Evolutionary conservation across 208 protist genomes (phyloP).

Genomic region (Trypanosoma melophagium): DNA sequence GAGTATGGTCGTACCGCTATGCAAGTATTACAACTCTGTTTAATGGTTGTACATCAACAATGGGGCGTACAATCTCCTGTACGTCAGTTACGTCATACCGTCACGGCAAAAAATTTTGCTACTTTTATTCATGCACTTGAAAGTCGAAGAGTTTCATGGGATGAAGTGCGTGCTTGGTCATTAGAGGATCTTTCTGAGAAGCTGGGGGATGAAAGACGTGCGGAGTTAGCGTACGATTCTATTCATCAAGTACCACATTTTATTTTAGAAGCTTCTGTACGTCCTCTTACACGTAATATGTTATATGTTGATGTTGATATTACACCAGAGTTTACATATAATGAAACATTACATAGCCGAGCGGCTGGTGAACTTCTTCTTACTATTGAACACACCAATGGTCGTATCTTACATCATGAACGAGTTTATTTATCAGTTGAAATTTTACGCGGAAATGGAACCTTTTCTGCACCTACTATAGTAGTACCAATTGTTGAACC

Average conservation of each 20-base stretch:
- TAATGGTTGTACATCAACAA: conserved; percentile 96
- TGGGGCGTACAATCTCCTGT: conserved; percentile 96
- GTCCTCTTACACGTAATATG: conserved; percentile 96
- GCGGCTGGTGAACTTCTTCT: conserved; percentile 93
- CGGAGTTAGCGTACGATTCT: conserved; percentile 85
- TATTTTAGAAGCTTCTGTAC: conserved; percentile 83
- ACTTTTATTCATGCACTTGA: conserved; percentile 95
- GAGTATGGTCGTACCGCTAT: conserved; percentile 96
- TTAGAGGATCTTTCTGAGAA: conserved; percentile 93
- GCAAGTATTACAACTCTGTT: conserved; percentile 83
- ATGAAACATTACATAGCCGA: conserved; percentile 89
- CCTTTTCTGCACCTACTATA: conserved; percentile 85
- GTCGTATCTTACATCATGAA: conserved; percentile 98
- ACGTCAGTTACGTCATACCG: conserved; percentile 77
- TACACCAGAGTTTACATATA: conserved; percentile 95
- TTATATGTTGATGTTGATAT: conserved; percentile 96
- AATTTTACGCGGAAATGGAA: conserved; percentile 63
- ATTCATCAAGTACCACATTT: conserved; percentile 96
- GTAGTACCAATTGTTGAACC: conserved; percentile 98
- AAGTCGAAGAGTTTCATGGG: conserved; percentile 94
- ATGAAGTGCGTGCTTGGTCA: conserved; percentile 93
- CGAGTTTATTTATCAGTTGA: conserved; percentile 27
- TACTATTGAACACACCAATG: conserved; percentile 94
- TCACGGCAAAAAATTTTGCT: conserved; percentile 80
- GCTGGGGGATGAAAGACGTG: conserved; percentile 80